Conservation (phyloP, 306 rosid species). For the Macrotyloma uniflorum region DNA sequence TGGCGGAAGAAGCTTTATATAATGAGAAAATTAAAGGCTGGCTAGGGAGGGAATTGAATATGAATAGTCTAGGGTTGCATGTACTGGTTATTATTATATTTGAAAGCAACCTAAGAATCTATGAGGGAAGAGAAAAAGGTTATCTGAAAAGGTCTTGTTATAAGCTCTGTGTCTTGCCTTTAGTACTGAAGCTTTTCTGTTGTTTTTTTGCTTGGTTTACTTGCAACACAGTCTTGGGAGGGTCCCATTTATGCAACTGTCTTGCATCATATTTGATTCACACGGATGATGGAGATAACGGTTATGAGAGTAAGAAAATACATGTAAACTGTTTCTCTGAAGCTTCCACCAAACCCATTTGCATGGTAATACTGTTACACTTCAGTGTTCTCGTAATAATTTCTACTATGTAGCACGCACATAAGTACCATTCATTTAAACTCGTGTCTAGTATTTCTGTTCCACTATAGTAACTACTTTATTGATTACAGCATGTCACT, state of each 20-base stretch:
- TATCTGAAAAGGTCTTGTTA: conserved; percentile 41
- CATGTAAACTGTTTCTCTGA: conserved; percentile 39
- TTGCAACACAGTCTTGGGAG: conserved; percentile 27
- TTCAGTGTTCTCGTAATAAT: conserved; percentile 7
- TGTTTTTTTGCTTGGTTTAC: conserved; percentile 43
- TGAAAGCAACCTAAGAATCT: conserved; percentile 52
- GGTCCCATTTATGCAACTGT: conserved; percentile 50
- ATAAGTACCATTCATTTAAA: conserved; percentile 14
- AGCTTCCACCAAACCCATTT: conserved; percentile 26
- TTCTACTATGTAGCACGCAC: conserved; percentile 24
- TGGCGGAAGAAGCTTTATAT: conserved; percentile 33
- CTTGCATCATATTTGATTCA: conserved; percentile 51
- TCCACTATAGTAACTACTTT: conserved; percentile 32
- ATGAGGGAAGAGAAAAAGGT: conserved; percentile 41
- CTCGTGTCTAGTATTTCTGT: conserved; percentile 38
- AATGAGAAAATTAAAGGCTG: conserved; percentile 17
- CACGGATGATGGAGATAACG: conserved; percentile 49
- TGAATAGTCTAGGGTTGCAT: conserved; percentile 22
- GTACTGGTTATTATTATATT: conserved; percentile 35
- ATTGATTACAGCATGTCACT: neutral
- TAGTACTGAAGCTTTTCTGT: conserved; percentile 47
- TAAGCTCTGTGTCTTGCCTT: conserved; percentile 46
- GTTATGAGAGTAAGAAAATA: conserved; percentile 37
- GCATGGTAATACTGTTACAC: conserved; percentile 30
- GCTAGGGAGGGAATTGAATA: conserved; percentile 32